Evolutionary conservation across 352 stramenopile genomes (phyloP), one percentile per base, ranked within the genome.

Genomic region (Phytophthora citrophthora): DNA sequence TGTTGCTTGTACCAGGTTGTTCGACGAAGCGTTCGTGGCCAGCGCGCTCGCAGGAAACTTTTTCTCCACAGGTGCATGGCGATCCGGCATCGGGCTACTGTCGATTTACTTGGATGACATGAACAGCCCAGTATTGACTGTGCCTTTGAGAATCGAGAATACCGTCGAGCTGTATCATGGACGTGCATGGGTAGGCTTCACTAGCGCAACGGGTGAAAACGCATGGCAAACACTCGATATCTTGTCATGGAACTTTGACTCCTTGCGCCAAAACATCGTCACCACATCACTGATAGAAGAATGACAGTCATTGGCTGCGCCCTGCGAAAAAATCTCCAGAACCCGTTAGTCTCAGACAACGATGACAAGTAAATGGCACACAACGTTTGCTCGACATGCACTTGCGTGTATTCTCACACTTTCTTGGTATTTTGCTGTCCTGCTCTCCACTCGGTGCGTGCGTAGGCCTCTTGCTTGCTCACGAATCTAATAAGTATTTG

Each of bases 151-250:
- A 46, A 59, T 98, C 9, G 89, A 94, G 40, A 66, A 72, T 20
- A 90, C 79, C 4, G 54, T 98, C 34, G 71, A 88, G 46, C 77
- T 98, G 8, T 77, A 86, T 41, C 93, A 96, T 41, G 83, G 83
- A 9, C 82, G 92, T 2, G 88, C 90, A 3, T 98, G 80, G 73
- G 89, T 98, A 0, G 95, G 95, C n/a, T 97, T 98, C 63, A 97
- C 95, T 1, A 90, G 88, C 2, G 79, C 90, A 26, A 98, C 95
- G 1, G 91, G 91, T 5, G 74, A 65, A 44, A 72, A 70, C 0
- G 85, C 88, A 24, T 98, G 85, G 77, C 93, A 98, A 75, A 81
- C 80, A 3, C 91, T 98, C 40, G 90, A 98, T 46, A 78, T 98
- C 36, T 56, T 97, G 13, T 84, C 78, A 9, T 97, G 89, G 89